phyloP scores from a whole-genome alignment of 2,329 filamentous ascomycete genomes.

The Cladobotryum mycophilum region DNA sequence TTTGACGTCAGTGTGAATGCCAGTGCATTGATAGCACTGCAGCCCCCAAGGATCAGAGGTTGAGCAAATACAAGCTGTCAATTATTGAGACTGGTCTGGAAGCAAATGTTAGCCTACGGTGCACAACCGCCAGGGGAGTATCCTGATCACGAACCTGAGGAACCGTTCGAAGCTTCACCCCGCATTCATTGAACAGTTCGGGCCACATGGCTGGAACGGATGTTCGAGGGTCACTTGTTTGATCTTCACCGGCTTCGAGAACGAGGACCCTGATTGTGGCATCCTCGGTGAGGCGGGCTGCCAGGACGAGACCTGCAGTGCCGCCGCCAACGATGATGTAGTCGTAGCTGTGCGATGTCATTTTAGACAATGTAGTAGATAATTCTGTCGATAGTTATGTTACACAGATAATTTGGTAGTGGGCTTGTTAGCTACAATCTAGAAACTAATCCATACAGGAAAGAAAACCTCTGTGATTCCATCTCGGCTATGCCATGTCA shows the following conservation, averaged over 20 bases:
- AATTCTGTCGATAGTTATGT: no score
- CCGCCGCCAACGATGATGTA: conserved; percentile 25
- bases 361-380: no score
- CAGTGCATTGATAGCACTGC: conserved; percentile 23
- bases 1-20: conserved; percentile 16
- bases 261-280: conserved; percentile 18
- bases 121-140: no score
- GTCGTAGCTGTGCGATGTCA: neutral
- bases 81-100: conserved; percentile 11
- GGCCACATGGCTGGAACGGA: conserved; percentile 21
- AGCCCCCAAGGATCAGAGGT: conserved; percentile 21
- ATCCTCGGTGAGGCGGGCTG: conserved; percentile 22
- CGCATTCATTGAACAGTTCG: conserved; percentile 18
- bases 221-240: conserved; percentile 19
- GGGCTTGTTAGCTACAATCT: no score
- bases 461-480: no score
- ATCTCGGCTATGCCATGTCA: no score
- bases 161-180: conserved; percentile 20
- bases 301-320: conserved; percentile 24
- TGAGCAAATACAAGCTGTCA: conserved; percentile 17
- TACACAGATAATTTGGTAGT: no score
- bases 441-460: no score
- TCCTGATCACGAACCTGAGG: conserved; percentile 16
- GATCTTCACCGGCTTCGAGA: conserved; percentile 24
- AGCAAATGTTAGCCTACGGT: neutral